Percentiles rank a stretch among this genome's conserved stretches.
Conservation (phyloP, 805 yeast genomes). For the Debaryomyces tyrocola region DNA sequence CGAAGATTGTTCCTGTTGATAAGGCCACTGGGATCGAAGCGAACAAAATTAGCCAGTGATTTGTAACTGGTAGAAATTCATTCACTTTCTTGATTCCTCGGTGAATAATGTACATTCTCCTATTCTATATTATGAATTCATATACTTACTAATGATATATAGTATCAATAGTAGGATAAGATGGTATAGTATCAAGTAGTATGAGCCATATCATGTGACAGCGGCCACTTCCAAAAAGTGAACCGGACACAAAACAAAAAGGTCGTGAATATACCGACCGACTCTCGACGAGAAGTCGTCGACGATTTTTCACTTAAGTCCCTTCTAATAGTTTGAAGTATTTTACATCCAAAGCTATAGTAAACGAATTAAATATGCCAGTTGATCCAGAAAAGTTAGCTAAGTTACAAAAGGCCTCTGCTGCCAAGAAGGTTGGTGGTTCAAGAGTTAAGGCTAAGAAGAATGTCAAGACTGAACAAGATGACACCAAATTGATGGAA, state of each 20-base stretch:
- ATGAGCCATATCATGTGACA: neutral
- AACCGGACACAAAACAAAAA: neutral
- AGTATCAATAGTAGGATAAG: too few relatives aligned
- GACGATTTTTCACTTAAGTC: slow-evolving; percentile 13
- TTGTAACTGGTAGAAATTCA: slow-evolving; percentile 21
- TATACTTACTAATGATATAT: too few relatives aligned
- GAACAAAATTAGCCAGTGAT: slow-evolving; percentile 24
- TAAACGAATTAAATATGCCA: slow-evolving; percentile 53
- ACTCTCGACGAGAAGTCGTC: slow-evolving; percentile 9
- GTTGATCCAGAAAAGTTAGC: slow-evolving; percentile 93
- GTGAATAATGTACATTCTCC: neutral
- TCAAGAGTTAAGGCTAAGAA: slow-evolving; percentile 93
- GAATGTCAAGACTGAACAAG: slow-evolving; percentile 68
- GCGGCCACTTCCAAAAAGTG: neutral
- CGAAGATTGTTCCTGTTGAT: slow-evolving; percentile 35
- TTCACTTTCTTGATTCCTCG: slow-evolving; percentile 11
- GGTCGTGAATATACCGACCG: neutral
- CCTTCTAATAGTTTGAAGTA: slow-evolving; percentile 1
- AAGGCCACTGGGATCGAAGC: slow-evolving; percentile 32
- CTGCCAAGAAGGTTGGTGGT: slow-evolving; percentile 69
- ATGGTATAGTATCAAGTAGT: too few relatives aligned
- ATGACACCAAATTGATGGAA: slow-evolving; percentile 88
- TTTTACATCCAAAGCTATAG: neutral
- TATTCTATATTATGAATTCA: neutral
- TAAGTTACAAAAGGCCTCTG: slow-evolving; percentile 81